Evolutionary conservation across 306 rosid genomes (phyloP), one percentile per base, ranked within the genome.

Genomic region (Prunus mongolica): DNA sequence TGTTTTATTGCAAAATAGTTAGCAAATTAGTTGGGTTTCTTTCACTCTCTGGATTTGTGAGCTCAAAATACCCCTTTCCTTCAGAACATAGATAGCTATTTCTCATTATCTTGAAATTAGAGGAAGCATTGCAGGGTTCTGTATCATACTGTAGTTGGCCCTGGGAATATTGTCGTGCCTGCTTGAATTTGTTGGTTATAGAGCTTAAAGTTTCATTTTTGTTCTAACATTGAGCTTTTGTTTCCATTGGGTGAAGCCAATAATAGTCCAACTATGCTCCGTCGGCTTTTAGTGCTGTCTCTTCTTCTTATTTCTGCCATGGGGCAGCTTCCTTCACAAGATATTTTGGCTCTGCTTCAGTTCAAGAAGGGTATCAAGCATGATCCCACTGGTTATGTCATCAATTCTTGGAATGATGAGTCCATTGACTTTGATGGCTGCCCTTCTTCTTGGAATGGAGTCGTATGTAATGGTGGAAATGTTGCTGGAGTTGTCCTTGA

Each of bases 261-360:
- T 72, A 30, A 50, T 72, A 65, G 74, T 61, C 69, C 50, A 47
- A 82, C 22, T 24, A 93, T 91, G 85, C 76, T 84, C 24, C 55
- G 85, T 72, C 72, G 82, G 65, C 60, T 96, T 82, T 73, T 91
- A 74, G 87, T 92, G 86, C 77, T 90, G 60, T 91, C 81, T 75
- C 78, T 92, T 24, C 88, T 84, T 76, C 84, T 82, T 76, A 74
- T 89, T 57, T 86, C 93, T 7, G 92, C 86, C 69, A 70, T 80
- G 89, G 96, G 89, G 32, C 99, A 96, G 87, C 98, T 96, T 75
- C 98, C 98, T 83, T 96, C 99, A 6, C 98, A 93, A 82, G 99
- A 96, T 81, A 96, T 96, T 76, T 77, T 96, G 84, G 89, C 98
- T 58, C 80, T 96, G 83, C 86, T 96, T 34, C 97, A 88, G 75